A percentile compares a stretch with the other conserved stretches of the same genome.
phyloP scores from a whole-genome alignment of 176 grass and related monocot species.

The Carex myosuroides region DNA sequence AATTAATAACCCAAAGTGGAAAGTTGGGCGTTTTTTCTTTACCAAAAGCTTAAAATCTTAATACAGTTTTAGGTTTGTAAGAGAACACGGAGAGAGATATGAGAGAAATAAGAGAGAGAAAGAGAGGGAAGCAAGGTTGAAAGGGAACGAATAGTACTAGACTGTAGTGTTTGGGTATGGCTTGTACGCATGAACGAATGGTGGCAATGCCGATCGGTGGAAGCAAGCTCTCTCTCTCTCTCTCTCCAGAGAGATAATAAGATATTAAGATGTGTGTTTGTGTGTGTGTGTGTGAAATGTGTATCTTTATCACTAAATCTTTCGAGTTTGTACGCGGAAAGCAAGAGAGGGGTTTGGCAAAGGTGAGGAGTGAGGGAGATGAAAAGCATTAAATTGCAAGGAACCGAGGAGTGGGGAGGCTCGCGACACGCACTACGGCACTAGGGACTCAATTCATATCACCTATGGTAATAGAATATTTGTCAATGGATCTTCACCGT shows the following conservation, averaged over 20 bases:
- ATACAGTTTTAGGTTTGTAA: neutral
- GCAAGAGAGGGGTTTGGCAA: neutral
- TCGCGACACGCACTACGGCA: neutral
- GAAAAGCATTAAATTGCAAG: conserved; percentile 5
- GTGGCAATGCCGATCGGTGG: conserved; percentile 34
- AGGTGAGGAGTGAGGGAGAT: conserved; percentile 12
- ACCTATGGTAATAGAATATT: too few species aligned
- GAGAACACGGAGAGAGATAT: neutral
- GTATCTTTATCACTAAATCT: conserved; percentile 15
- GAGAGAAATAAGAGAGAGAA: neutral
- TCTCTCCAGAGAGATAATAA: neutral
- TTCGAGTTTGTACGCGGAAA: conserved; percentile 25
- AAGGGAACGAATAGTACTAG: neutral
- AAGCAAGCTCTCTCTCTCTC: conserved; percentile 47
- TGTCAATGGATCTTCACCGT: too few species aligned
- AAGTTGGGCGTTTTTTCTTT: neutral
- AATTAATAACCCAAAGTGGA: neutral
- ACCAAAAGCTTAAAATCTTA: neutral
- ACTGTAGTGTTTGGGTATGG: conserved; percentile 30
- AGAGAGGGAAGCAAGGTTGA: neutral
- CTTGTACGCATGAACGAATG: conserved; percentile 75
- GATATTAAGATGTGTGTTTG: neutral
- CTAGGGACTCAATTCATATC: neutral
- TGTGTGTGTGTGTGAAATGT: neutral
- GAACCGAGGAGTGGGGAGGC: neutral